phyloP scores from a whole-genome alignment of 768 basidiomycete species.

The Ramaria rubella region DNA sequence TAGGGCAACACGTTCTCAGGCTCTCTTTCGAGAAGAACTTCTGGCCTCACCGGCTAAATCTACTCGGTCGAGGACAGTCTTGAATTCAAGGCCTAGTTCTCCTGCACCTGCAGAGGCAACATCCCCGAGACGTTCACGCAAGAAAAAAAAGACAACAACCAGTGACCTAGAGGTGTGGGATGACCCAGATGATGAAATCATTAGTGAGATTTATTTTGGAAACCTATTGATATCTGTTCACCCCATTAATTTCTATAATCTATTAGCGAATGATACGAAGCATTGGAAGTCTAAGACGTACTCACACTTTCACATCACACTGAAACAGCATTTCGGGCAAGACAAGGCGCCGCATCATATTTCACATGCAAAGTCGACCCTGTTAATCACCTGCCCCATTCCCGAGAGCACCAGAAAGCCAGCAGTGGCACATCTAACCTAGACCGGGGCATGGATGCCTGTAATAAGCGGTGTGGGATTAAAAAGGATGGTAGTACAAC shows the following conservation, averaged over 20 bases:
- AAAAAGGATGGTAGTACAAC: not conserved
- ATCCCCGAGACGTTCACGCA: too few relatives aligned
- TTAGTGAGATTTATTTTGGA: not conserved
- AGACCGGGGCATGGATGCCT: not conserved
- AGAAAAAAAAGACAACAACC: not conserved
- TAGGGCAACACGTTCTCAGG: too few relatives aligned
- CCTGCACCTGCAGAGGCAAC: too few relatives aligned
- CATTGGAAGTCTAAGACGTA: not conserved
- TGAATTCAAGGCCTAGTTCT: too few relatives aligned
- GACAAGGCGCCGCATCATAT: not conserved
- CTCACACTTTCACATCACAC: not conserved
- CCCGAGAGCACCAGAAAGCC: not conserved
- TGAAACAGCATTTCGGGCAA: not conserved
- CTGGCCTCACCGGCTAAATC: too few relatives aligned
- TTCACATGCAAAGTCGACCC: not conserved
- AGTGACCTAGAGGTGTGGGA: not conserved
- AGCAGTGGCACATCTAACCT: not conserved
- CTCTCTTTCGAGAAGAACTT: too few relatives aligned
- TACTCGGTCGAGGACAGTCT: too few relatives aligned
- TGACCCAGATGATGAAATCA: not conserved
- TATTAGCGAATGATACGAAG: not conserved
- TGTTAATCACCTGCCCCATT: not conserved
- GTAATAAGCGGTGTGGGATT: not conserved
- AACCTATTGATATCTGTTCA: too few relatives aligned
- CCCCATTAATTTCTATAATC: not conserved